A percentile compares a stretch with the other conserved stretches of the same genome.
These are phyloP conservation scores for Colletotrichum sp. DNA, from an alignment of 2,329 filamentous ascomycete genomes.

Conservation along the genomic window DNA sequence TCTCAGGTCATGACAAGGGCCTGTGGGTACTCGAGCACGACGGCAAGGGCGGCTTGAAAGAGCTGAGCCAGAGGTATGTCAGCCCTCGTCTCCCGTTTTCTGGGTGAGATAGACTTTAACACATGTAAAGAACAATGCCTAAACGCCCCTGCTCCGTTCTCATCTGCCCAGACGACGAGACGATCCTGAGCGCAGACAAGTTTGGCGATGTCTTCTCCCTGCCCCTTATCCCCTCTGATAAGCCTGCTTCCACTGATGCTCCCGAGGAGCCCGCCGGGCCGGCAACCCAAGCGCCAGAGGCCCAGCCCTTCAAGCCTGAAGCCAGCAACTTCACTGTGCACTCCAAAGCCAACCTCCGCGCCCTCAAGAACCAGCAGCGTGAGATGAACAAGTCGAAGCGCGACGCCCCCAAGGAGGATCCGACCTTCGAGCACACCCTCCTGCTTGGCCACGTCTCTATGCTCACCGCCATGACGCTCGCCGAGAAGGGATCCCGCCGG, in stretches of 20 bases:
- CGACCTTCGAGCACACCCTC: slow-evolving; percentile 75
- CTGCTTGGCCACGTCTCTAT: slow-evolving; percentile 95
- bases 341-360: slow-evolving; percentile 66
- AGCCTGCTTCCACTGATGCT: slow-evolving; percentile 8
- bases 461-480: slow-evolving; percentile 76
- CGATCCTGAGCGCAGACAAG: slow-evolving; percentile 88
- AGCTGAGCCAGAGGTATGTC: slow-evolving; percentile 74
- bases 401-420: slow-evolving; percentile 37
- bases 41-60: slow-evolving; percentile 62
- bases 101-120: slow-evolving; percentile 29
- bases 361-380: slow-evolving; percentile 61
- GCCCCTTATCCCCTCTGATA: slow-evolving; percentile 62
- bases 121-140: slow-evolving; percentile 74
- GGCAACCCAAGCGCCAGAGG: neutral
- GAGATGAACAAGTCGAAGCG: slow-evolving; percentile 25
- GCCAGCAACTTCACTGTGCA: slow-evolving; percentile 68
- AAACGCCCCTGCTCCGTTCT: slow-evolving; percentile 84
- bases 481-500: slow-evolving; percentile 43
- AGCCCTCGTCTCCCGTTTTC: neutral
- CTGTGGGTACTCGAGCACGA: slow-evolving; percentile 81
- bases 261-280: slow-evolving; percentile 25
- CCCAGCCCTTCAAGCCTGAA: slow-evolving; percentile 48
- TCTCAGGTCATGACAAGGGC: slow-evolving; percentile 91
- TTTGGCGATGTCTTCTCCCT: slow-evolving; percentile 96
- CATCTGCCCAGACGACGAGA: slow-evolving; percentile 71